Evolutionary conservation across 768 basidiomycete genomes (phyloP), one percentile per base, ranked within the genome.

Genomic region (Boletus bicolor): DNA sequence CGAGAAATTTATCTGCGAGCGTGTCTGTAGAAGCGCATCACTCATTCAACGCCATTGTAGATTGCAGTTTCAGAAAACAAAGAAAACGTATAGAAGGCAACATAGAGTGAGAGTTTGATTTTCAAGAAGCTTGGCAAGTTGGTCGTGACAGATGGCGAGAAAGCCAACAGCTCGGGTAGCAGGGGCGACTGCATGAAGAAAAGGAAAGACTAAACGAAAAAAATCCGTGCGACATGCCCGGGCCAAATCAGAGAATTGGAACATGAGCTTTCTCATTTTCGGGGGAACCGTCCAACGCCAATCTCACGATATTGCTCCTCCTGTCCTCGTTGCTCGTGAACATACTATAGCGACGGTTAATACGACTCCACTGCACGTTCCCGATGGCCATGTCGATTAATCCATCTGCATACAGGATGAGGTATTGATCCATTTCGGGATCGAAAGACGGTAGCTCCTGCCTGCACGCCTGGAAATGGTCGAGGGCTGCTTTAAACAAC

Each of bases 361-460:
- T 35, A 2, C 53, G 15, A n/a, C 62, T 56, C 61, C 56, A 63
- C 35, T 63, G 51, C 7, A 60, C 42, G 26, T 44, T 60, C 17
- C 61, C 61, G 1, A 36, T 5, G 1, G 28, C 17, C 44, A 55
- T 35, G 45, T 64, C 61, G 2, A 51, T 5, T 34, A 63, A 49
- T 24, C 53, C 56, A 15, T 63, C 54, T 17, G 24, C 35, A 19
- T 60, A 63, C 14, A 21, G 17, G 11, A 51, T 35, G n/a, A 58
- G 37, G 26, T 60, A 51, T 26, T 24, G 38, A 26, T 60, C 62
- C 30, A 53, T 43, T 15, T 48, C 62, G 11, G 21, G 45, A 12
- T 41, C 45, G 21, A 64, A 53, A 6, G 53, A 51, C 5, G 62
- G 58, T 12, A 64, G 51, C 5, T 46, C 44, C 14, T 19, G 28